Conservation (phyloP, 2,329 filamentous ascomycete genomes). For the Verticillium isaacii region DNA sequence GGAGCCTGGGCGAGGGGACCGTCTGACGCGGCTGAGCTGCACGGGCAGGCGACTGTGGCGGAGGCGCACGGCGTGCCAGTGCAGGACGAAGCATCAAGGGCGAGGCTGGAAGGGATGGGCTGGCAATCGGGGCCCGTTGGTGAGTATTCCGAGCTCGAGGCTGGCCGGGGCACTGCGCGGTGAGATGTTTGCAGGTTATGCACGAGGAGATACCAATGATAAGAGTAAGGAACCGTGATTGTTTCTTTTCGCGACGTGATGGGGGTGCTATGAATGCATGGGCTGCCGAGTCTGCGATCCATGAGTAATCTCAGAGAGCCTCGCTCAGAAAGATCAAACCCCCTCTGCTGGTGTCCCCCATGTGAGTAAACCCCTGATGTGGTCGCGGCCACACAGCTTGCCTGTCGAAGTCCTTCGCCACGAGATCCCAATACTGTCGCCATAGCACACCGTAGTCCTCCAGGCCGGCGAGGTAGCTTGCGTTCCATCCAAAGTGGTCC, state of each 20-base stretch:
- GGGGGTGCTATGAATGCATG: too few species aligned
- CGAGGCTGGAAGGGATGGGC: neutral
- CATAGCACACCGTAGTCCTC: neutral
- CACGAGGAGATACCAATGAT: neutral
- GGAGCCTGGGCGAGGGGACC: neutral
- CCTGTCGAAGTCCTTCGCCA: neutral
- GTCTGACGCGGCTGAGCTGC: neutral
- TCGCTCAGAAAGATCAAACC: neutral
- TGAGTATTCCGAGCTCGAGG: neutral
- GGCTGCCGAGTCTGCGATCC: too few species aligned
- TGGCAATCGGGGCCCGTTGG: neutral
- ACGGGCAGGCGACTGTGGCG: neutral
- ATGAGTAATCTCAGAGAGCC: neutral
- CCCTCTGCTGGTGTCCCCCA: neutral
- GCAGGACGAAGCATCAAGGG: neutral
- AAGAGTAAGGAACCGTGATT: neutral
- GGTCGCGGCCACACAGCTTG: neutral
- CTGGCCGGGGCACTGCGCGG: neutral
- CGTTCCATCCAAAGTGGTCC: slow-evolving; percentile 45
- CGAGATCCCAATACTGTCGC: neutral
- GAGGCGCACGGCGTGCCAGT: neutral
- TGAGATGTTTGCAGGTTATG: too few species aligned
- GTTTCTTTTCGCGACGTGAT: too few species aligned
- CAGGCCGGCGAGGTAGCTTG: neutral
- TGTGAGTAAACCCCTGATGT: neutral